Percentiles rank a stretch among this genome's conserved stretches.
These are phyloP conservation scores for Naegleria gruberi DNA, from an alignment of 208 protist genomes.

Conservation along the genomic window DNA sequence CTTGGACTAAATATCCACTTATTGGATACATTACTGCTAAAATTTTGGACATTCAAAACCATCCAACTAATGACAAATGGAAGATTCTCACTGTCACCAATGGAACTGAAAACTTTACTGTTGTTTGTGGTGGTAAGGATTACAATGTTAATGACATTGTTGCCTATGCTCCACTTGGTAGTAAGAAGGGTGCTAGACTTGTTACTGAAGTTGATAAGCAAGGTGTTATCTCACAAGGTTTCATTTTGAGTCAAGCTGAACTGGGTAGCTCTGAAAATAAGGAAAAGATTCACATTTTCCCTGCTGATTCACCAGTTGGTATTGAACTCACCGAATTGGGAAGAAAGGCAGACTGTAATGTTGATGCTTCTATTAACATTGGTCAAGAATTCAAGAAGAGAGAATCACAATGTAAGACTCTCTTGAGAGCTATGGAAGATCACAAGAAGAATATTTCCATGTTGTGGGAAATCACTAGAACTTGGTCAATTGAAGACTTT, in stretches of 20 bases:
- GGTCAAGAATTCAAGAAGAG: not conserved
- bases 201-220: slow-evolving; percentile 28
- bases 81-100: slow-evolving; percentile 26
- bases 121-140: slow-evolving; percentile 36
- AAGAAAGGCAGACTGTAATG: not conserved
- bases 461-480: slow-evolving; percentile 31
- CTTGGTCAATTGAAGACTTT: slow-evolving; percentile 40
- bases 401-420: not conserved
- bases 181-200: slow-evolving; percentile 25
- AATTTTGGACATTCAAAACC: slow-evolving; percentile 27
- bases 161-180: slow-evolving; percentile 35
- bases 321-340: slow-evolving; percentile 24
- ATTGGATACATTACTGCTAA: slow-evolving; percentile 32
- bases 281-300: not conserved
- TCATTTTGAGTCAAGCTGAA: slow-evolving; percentile 34
- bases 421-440: slow-evolving; percentile 8
- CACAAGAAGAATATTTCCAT: not conserved
- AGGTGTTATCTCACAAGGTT: slow-evolving; percentile 28
- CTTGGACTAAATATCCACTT: slow-evolving; percentile 30
- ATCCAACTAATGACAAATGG: slow-evolving; percentile 30
- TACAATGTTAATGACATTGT: slow-evolving; percentile 38
- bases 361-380: not conserved
- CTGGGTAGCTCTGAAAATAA: slow-evolving; percentile 2
- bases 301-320: not conserved
- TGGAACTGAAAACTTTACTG: not conserved